phyloP scores from a whole-genome alignment of 1,284 basidiomycete genomes.

The Cryptococcus sp. region DNA sequence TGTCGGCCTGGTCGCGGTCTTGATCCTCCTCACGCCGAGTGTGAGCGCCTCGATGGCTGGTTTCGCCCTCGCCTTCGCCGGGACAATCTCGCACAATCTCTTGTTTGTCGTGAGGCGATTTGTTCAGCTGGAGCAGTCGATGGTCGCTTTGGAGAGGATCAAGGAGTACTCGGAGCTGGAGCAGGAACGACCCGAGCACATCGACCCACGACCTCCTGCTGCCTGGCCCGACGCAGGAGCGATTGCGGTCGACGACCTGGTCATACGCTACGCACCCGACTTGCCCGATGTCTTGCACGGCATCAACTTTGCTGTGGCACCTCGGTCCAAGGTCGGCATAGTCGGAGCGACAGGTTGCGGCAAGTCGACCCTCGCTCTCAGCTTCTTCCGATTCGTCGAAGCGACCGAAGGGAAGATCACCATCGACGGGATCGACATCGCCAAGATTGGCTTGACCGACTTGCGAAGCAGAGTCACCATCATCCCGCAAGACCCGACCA shows the following conservation, averaged over 20 bases:
- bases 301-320: constrained; percentile 67
- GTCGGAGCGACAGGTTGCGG: constrained; percentile 76
- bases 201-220: constrained; percentile 75
- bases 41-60: constrained; percentile 72
- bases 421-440: constrained; percentile 80
- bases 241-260: constrained; percentile 72
- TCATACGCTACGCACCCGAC: constrained; percentile 73
- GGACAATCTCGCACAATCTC: constrained; percentile 66
- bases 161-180: constrained; percentile 67
- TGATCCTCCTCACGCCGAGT: constrained; percentile 61
- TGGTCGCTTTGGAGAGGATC: constrained; percentile 89
- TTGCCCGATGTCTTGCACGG: constrained; percentile 80
- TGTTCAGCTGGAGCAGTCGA: constrained; percentile 82
- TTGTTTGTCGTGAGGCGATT: constrained; percentile 57
- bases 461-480: constrained; percentile 74
- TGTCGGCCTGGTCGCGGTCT: constrained; percentile 64
- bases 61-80: constrained; percentile 76
- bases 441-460: constrained; percentile 79
- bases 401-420: constrained; percentile 73
- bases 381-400: constrained; percentile 94
- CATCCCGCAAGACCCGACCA: constrained; percentile 91
- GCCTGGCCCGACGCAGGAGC: constrained; percentile 73
- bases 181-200: constrained; percentile 69
- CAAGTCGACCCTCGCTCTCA: constrained; percentile 76
- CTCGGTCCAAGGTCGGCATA: constrained; percentile 70